Percentiles rank a stretch among this genome's conserved stretches.
Conservation (phyloP, 257 asterid species). For the Solanum commersonii region DNA sequence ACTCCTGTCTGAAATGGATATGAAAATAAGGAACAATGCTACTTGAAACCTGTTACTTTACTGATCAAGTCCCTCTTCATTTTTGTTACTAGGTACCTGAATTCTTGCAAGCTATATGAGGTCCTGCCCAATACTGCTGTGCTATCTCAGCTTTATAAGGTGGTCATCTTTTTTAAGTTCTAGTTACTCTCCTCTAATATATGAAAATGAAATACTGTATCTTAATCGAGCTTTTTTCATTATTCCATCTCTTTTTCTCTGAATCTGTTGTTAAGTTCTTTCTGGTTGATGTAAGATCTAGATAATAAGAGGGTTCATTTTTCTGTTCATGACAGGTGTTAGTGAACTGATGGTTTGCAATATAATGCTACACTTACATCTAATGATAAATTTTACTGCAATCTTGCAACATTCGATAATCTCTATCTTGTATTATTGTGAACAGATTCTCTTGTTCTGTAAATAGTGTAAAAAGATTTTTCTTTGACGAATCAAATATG, state of each 20-base stretch:
- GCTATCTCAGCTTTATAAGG: constrained; percentile 13
- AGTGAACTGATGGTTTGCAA: neutral
- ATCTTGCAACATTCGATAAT: neutral
- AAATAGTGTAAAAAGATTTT: neutral
- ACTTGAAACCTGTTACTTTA: neutral
- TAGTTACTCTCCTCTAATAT: neutral
- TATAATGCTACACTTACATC: neutral
- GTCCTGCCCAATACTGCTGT: constrained; percentile 4
- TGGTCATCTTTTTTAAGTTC: neutral
- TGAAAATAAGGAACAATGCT: neutral
- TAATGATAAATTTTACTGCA: neutral
- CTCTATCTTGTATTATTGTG: neutral
- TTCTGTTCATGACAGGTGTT: neutral
- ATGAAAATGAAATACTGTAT: neutral
- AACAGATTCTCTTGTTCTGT: neutral
- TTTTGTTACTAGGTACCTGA: constrained; percentile 8
- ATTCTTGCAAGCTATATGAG: constrained; percentile 13
- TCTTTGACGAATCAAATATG: neutral
- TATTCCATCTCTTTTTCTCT: neutral
- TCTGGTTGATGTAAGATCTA: neutral
- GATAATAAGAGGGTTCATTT: neutral
- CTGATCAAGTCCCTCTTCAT: neutral
- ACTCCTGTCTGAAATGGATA: neutral
- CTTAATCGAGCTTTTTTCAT: neutral
- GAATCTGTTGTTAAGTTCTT: neutral